A percentile compares a stretch with the other conserved stretches of the same genome.
Conservation (phyloP, 2,329 filamentous ascomycete genomes). For the Arthroderma uncinatum region DNA sequence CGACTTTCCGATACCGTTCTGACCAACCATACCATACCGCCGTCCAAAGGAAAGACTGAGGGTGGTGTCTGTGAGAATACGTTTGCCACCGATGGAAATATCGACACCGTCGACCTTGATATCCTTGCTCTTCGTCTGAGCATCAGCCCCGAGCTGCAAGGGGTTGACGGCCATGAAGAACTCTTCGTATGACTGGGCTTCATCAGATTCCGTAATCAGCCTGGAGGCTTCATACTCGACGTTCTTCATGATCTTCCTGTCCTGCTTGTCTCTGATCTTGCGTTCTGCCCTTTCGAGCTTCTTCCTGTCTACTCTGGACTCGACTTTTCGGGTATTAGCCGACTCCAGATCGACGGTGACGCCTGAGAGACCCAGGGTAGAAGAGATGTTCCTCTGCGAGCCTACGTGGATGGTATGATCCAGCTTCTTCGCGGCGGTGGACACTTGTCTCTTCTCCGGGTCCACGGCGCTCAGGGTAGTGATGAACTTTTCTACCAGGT, state of each 20-base stretch:
- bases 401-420: conserved; percentile 94
- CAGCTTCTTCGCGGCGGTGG: conserved; percentile 68
- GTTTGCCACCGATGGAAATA: conserved; percentile 76
- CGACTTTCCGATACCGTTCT: conserved; percentile 98
- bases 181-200: conserved; percentile 89
- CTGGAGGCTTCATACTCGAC: conserved; percentile 95
- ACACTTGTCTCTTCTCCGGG: conserved; percentile 56
- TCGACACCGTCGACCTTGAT: conserved; percentile 97
- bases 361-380: conserved; percentile 76
- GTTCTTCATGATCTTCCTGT: conserved; percentile 95
- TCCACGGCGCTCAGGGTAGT: conserved; percentile 61
- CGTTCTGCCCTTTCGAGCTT: conserved; percentile 97
- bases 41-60: conserved; percentile 84
- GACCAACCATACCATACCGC: conserved; percentile 92
- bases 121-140: conserved; percentile 85
- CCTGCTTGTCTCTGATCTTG: conserved; percentile 96
- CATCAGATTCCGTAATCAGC: conserved; percentile 70
- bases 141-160: conserved; percentile 64
- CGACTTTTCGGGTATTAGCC: conserved; percentile 82
- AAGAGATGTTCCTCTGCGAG: conserved; percentile 89
- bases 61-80: conserved; percentile 83
- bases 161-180: conserved; percentile 99
- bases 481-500: conserved; percentile 83
- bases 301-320: conserved; percentile 95
- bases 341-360: conserved; percentile 86